Conservation (phyloP, 2,329 filamentous ascomycete genomes). For the Raffaelea albimanens region DNA sequence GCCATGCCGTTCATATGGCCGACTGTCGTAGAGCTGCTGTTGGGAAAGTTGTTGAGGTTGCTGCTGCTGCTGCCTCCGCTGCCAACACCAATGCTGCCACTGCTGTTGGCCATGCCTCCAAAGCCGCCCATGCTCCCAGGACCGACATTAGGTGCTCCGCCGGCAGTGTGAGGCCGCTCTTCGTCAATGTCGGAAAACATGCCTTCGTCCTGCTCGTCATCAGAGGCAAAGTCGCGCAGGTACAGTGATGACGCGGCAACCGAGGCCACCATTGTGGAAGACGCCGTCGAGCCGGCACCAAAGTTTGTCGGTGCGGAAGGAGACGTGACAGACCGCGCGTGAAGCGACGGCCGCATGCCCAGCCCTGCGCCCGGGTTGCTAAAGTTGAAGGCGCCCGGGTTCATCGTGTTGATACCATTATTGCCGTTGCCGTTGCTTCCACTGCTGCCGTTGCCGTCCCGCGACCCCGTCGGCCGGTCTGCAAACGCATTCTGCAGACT, state of each 20-base stretch:
- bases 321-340: conserved; percentile 80
- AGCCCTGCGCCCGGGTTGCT: conserved; percentile 3
- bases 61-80: neutral
- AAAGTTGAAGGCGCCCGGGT: conserved; percentile 45
- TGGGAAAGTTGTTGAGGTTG: neutral
- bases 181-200: conserved; percentile 72
- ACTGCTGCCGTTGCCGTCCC: conserved; percentile 31
- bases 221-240: conserved; percentile 55
- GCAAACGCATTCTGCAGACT: conserved; percentile 85
- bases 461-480: conserved; percentile 57
- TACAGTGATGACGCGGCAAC: conserved; percentile 53
- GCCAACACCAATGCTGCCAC: neutral
- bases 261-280: conserved; percentile 52
- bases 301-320: conserved; percentile 46
- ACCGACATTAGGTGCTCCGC: neutral
- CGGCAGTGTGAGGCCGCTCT: conserved; percentile 29
- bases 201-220: conserved; percentile 67
- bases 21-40: neutral
- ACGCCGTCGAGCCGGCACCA: conserved; percentile 18
- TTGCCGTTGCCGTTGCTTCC: conserved; percentile 25
- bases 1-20: no score
- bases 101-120: neutral
- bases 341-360: conserved; percentile 57
- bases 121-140: neutral
- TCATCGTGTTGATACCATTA: conserved; percentile 44